phyloP scores from a whole-genome alignment of 345 rosid genomes.

The Moricandia moricandioides region DNA sequence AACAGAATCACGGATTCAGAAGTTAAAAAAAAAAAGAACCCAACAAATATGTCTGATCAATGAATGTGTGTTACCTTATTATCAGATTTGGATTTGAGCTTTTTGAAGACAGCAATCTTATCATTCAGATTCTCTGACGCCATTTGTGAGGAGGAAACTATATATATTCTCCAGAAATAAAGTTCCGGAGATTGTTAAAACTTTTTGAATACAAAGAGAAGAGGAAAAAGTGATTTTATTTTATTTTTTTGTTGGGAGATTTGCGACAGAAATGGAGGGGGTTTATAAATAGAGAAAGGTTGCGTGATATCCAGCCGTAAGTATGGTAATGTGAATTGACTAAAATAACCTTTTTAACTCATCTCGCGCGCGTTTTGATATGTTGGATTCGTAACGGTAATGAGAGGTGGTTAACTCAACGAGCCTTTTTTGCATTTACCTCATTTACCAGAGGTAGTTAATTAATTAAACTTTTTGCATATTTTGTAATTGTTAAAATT shows the following conservation, averaged over 20 bases:
- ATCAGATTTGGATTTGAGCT: slow-evolving; percentile 80
- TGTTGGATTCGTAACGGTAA: no score
- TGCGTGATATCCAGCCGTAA: slow-evolving; percentile 13
- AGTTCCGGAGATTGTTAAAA: neutral
- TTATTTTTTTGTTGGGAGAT: neutral
- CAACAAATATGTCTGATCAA: no score
- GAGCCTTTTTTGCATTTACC: no score
- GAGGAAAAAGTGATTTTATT: neutral
- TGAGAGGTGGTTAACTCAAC: no score
- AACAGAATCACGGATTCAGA: neutral
- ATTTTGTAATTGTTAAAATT: no score
- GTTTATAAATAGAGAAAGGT: slow-evolving; percentile 20
- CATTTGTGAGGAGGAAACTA: slow-evolving; percentile 38
- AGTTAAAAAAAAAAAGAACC: no score
- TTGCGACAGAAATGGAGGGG: slow-evolving; percentile 18
- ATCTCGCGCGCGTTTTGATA: neutral
- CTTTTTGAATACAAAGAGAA: neutral
- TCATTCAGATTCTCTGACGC: slow-evolving; percentile 61
- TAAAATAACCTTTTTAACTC: slow-evolving; percentile 1
- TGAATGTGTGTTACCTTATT: slow-evolving; percentile 60
- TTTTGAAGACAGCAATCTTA: slow-evolving; percentile 67
- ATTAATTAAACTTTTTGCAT: no score
- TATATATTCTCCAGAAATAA: slow-evolving; percentile 7
- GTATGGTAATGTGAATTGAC: neutral
- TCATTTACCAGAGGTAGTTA: no score